These are phyloP conservation scores for Otatea glauca DNA, from an alignment of 176 grass and related monocot genomes.

Conservation along the genomic window DNA sequence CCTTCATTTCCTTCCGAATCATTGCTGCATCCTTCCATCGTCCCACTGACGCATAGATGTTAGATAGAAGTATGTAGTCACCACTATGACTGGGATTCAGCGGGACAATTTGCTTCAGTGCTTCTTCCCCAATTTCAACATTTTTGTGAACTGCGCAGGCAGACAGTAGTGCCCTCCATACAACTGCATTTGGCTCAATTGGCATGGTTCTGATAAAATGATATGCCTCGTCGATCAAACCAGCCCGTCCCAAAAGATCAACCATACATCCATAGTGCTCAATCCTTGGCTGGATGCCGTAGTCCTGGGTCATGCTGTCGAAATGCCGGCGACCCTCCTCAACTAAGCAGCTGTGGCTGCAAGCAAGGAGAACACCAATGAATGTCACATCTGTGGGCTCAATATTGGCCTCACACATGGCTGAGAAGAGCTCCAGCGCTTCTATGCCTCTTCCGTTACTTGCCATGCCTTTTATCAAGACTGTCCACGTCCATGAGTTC, in stretches of 20 bases:
- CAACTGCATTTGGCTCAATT: constrained; percentile 61
- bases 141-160: constrained; percentile 69
- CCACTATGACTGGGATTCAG: constrained; percentile 59
- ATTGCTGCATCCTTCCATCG: constrained; percentile 63
- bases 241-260: constrained; percentile 67
- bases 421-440: constrained; percentile 58
- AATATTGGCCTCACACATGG: constrained; percentile 50
- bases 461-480: constrained; percentile 72
- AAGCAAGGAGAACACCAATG: constrained; percentile 68
- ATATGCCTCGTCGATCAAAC: constrained; percentile 67
- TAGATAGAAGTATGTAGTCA: constrained; percentile 72
- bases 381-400: constrained; percentile 69
- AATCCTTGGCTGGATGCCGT: constrained; percentile 59
- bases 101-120: constrained; percentile 50
- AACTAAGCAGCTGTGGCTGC: constrained; percentile 68
- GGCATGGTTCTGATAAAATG: constrained; percentile 65
- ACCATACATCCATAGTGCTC: constrained; percentile 82
- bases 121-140: constrained; percentile 60
- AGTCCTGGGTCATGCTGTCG: constrained; percentile 58
- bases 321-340: constrained; percentile 57
- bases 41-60: constrained; percentile 65
- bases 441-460: constrained; percentile 60
- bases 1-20: constrained; percentile 60
- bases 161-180: constrained; percentile 67
- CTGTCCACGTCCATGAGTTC: constrained; percentile 69